Percentiles rank a stretch among this genome's conserved stretches.
Conservation (phyloP, 352 stramenopile genomes). For the Globisporangium alternatum region DNA sequence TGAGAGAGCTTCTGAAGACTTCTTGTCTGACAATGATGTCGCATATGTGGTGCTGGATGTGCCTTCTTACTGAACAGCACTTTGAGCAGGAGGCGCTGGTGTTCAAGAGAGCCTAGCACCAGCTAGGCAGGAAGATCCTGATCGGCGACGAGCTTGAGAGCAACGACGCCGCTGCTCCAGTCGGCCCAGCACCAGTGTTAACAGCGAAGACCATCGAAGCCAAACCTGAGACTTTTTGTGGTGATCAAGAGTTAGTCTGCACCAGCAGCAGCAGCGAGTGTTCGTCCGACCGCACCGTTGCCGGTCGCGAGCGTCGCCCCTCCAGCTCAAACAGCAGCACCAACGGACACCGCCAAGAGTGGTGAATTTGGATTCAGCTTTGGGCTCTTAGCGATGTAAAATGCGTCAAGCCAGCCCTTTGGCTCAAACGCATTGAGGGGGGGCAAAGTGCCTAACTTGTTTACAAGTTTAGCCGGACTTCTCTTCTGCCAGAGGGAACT, state of each 20-base stretch:
- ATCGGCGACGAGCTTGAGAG: neutral
- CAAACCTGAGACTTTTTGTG: neutral
- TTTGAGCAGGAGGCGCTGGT: slow-evolving; percentile 19
- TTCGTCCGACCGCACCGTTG: no score
- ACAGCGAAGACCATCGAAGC: neutral
- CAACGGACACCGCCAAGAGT: no score
- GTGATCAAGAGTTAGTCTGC: neutral
- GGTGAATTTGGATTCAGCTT: no score
- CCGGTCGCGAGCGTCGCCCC: no score
- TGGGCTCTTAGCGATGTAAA: no score
- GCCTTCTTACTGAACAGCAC: slow-evolving; percentile 8
- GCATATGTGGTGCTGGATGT: neutral
- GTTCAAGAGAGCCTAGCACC: slow-evolving; percentile 9
- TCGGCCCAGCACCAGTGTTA: neutral
- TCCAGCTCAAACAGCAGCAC: no score
- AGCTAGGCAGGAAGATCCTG: slow-evolving; percentile 5
- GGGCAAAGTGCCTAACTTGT: no score
- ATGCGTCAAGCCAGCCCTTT: no score
- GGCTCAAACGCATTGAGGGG: no score
- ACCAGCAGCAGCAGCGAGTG: no score
- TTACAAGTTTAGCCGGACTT: no score
- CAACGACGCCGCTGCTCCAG: neutral
- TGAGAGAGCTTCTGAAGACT: neutral
- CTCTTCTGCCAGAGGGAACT: no score
- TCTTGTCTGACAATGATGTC: neutral